Conservation (phyloP, 2,329 filamentous ascomycete species). For the Pseudogymnoascus sp. region DNA sequence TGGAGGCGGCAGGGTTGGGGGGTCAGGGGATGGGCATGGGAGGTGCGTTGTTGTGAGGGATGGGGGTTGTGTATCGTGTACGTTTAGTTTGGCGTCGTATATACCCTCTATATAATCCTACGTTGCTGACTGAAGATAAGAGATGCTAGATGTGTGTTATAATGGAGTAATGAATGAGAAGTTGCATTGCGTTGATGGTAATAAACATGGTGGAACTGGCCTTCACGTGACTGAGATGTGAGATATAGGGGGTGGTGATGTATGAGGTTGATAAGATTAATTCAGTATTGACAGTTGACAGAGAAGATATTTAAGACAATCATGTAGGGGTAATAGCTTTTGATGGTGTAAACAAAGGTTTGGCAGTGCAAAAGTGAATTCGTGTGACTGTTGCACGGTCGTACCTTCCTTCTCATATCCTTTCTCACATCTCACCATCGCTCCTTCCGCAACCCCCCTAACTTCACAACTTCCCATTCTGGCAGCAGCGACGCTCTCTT, state of each 20-base stretch:
- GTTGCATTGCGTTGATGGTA: background rate
- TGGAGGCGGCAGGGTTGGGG: slow-evolving; percentile 44
- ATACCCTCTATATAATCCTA: slow-evolving; percentile 7
- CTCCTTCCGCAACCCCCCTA: background rate
- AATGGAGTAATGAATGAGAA: background rate
- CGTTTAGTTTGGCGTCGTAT: slow-evolving; percentile 6
- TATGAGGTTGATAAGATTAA: background rate
- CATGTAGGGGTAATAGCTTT: background rate
- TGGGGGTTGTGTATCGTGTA: background rate
- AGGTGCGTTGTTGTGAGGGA: slow-evolving; percentile 2
- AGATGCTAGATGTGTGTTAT: background rate
- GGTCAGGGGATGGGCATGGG: slow-evolving; percentile 6
- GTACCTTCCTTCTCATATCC: background rate
- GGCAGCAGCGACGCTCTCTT: background rate
- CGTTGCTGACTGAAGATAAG: background rate
- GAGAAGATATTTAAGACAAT: background rate
- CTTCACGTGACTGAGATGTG: background rate
- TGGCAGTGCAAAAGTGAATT: background rate
- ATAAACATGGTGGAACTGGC: background rate
- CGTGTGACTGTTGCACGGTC: background rate
- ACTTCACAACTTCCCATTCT: background rate
- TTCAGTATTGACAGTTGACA: too few species aligned
- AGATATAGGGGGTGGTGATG: background rate
- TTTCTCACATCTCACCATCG: background rate
- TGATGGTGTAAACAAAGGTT: background rate